A percentile compares a stretch with the other conserved stretches of the same genome.
Evolutionary conservation across 371 early-diverging fungal species (phyloP).

Genomic region (Fennellomyces sp.): DNA sequence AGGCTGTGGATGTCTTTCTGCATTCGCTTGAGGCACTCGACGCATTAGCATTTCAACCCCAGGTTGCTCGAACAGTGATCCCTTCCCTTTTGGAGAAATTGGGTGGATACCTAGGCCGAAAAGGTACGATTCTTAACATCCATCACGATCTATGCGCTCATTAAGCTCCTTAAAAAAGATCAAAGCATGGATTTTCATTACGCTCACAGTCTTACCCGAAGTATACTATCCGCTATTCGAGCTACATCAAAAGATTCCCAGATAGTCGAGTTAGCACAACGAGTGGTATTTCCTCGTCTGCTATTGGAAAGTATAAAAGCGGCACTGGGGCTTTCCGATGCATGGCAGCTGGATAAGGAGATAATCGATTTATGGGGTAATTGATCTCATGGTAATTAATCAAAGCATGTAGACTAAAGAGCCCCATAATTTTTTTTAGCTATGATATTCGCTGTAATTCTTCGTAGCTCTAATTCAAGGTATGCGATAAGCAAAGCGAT

Average conservation of each 20-base stretch:
- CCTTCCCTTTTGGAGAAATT: background rate
- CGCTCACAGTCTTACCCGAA: background rate
- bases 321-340: background rate
- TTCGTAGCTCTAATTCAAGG: background rate
- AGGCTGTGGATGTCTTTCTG: background rate
- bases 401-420: background rate
- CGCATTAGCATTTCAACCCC: background rate
- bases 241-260: background rate
- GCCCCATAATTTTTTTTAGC: background rate
- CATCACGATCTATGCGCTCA: too few species aligned
- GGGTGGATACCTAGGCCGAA: background rate
- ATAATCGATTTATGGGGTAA: constrained; percentile 12
- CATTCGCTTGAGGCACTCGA: background rate
- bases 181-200: background rate
- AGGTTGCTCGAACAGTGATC: background rate
- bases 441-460: background rate
- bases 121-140: too few species aligned
- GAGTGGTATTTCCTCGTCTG: constrained; percentile 2
- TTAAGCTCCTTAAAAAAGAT: too few species aligned
- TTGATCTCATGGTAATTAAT: too few species aligned
- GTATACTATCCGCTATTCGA: background rate
- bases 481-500: too few species aligned
- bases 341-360: constrained; percentile 2
- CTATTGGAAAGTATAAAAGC: constrained; percentile 4
- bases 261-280: background rate